Conservation (phyloP, 768 basidiomycete species). For the Amanita rubescens region DNA sequence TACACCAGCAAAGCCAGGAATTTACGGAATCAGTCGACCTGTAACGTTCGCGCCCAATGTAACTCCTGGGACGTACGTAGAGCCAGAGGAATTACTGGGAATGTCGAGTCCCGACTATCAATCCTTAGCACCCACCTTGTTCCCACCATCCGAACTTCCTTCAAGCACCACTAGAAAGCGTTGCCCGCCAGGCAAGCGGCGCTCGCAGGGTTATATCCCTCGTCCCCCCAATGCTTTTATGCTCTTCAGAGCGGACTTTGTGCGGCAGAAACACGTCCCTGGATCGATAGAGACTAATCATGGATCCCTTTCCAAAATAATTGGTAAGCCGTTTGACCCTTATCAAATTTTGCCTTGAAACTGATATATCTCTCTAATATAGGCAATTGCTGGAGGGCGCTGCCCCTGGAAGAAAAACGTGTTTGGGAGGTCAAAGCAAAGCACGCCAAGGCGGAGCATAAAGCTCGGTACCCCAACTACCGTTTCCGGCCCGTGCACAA, state of each 20-base stretch:
- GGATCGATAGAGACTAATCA: conserved; percentile 74
- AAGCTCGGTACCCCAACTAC: conserved; percentile 60
- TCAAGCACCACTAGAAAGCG: conserved; percentile 36
- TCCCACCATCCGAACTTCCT: conserved; percentile 43
- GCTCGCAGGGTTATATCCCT: conserved; percentile 60
- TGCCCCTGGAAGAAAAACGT: conserved; percentile 63
- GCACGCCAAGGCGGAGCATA: conserved; percentile 67
- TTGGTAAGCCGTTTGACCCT: conserved; percentile 34
- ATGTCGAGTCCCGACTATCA: conserved; percentile 22
- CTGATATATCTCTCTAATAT: neutral
- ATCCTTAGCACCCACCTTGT: conserved; percentile 34
- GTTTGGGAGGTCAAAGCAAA: conserved; percentile 71
- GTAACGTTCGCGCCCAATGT: conserved; percentile 62
- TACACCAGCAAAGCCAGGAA: conserved; percentile 43
- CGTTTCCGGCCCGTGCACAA: conserved; percentile 49
- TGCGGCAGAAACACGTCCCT: conserved; percentile 72
- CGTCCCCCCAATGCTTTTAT: conserved; percentile 84
- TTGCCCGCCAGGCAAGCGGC: conserved; percentile 53
- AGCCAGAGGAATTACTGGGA: conserved; percentile 21
- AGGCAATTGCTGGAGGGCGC: conserved; percentile 70
- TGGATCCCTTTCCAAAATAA: conserved; percentile 66
- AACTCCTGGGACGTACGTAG: conserved; percentile 44
- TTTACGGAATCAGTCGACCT: conserved; percentile 42
- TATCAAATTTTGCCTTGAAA: conserved; percentile 12
- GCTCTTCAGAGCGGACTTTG: conserved; percentile 78